Conservation (phyloP, 1,284 basidiomycete species). For the Apiotrichum veenhuisii region DNA sequence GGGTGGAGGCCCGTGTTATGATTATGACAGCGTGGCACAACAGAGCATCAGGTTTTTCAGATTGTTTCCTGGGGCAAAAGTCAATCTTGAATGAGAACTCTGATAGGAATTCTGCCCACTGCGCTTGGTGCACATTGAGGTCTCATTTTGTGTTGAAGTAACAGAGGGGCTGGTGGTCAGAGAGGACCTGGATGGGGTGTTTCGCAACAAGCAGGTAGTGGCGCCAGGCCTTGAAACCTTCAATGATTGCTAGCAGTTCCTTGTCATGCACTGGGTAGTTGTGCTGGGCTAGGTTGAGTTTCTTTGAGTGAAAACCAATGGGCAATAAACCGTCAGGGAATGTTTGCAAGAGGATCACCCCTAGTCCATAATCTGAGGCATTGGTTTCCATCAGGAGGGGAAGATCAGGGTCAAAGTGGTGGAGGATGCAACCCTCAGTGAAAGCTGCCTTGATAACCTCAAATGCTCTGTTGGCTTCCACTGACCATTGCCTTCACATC, state of each 20-base stretch:
- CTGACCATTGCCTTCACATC: no score
- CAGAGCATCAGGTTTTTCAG: constrained; percentile 48
- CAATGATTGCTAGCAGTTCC: constrained; percentile 54
- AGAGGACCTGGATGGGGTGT: constrained; percentile 40
- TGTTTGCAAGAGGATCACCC: constrained; percentile 34
- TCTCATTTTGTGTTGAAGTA: constrained; percentile 49
- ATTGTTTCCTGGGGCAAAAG: constrained; percentile 46
- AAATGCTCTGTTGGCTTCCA: no score
- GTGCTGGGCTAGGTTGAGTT: constrained; percentile 42
- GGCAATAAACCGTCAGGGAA: constrained; percentile 41
- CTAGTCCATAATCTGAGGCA: constrained; percentile 39
- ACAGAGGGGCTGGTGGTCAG: constrained; percentile 54
- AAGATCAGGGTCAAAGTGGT: constrained; percentile 43
- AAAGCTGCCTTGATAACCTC: no score
- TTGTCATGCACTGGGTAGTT: constrained; percentile 56
- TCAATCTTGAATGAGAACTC: constrained; percentile 48
- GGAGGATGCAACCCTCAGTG: no score
- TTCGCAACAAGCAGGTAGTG: constrained; percentile 45
- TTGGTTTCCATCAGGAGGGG: constrained; percentile 42
- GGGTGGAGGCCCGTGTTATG: no score
- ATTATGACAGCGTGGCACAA: no score
- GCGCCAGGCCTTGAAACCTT: constrained; percentile 48
- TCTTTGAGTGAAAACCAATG: constrained; percentile 45
- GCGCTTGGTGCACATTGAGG: constrained; percentile 49
- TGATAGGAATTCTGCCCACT: constrained; percentile 47